Percentiles rank a stretch among this genome's conserved stretches.
Evolutionary conservation across 768 basidiomycete species (phyloP).

Genomic region (Coprinopsis cinerea): DNA sequence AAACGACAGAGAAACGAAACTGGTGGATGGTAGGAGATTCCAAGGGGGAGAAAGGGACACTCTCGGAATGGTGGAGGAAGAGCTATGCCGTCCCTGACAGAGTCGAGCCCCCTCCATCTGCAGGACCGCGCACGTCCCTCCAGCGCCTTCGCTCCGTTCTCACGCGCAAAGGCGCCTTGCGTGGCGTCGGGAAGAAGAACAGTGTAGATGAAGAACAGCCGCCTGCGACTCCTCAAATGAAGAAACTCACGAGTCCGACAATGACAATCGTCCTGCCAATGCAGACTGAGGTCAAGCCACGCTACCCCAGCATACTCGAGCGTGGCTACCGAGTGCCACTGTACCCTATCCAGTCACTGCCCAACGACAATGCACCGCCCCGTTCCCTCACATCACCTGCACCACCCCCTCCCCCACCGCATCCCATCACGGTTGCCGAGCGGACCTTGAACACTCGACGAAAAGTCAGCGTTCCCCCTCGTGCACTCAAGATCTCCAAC

Average conservation of each 20-base stretch:
- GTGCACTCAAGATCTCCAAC: constrained; percentile 19
- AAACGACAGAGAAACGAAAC: constrained; percentile 17
- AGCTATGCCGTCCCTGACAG: constrained; percentile 11
- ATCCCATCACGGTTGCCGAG: constrained; percentile 7
- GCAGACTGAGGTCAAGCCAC: constrained; percentile 24
- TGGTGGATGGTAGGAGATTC: constrained; percentile 24
- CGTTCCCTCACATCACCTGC: constrained; percentile 12
- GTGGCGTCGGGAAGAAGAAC: constrained; percentile 1
- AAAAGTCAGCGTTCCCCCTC: constrained; percentile 19
- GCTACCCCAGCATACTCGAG: constrained; percentile 32
- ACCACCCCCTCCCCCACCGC: background rate
- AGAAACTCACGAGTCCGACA: constrained; percentile 15
- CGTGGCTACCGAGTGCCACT: constrained; percentile 22
- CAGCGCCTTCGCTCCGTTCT: constrained; percentile 21
- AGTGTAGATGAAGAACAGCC: constrained; percentile 1
- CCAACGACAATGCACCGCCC: constrained; percentile 12
- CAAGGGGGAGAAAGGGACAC: constrained; percentile 16
- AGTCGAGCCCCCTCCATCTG: constrained; percentile 16
- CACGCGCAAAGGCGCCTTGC: constrained; percentile 14
- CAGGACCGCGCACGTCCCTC: constrained; percentile 10
- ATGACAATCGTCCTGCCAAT: constrained; percentile 24
- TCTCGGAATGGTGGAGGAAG: constrained; percentile 22
- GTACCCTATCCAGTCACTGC: constrained; percentile 17
- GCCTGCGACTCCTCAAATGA: background rate
- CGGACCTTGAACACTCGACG: constrained; percentile 1